A percentile compares a stretch with the other conserved stretches of the same genome.
These are phyloP conservation scores for Cardamine occulta DNA, from an alignment of 345 rosid genomes.

Conservation along the genomic window DNA sequence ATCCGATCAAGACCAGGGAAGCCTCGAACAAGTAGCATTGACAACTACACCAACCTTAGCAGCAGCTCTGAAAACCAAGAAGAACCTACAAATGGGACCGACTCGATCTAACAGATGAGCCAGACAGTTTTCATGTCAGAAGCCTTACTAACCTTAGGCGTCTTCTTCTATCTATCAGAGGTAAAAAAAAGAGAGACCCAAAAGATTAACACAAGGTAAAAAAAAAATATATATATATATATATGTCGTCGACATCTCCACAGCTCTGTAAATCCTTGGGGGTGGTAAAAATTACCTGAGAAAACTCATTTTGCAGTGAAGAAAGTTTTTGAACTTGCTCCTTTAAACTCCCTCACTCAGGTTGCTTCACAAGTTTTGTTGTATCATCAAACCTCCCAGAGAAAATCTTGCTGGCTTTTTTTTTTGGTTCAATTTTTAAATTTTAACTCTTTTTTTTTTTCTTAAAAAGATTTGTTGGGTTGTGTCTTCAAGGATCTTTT, in stretches of 20 bases:
- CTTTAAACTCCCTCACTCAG: constrained; percentile 32
- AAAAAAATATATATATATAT: neutral
- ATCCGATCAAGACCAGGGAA: constrained; percentile 74
- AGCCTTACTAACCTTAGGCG: constrained; percentile 43
- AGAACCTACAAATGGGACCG: constrained; percentile 44
- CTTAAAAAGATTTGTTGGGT: neutral
- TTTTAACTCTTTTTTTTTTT: neutral
- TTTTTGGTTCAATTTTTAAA: neutral
- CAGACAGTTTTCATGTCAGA: constrained; percentile 32
- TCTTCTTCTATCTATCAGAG: constrained; percentile 27
- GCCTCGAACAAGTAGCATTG: constrained; percentile 56
- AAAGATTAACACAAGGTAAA: constrained; percentile 38
- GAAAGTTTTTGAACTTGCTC: constrained; percentile 28
- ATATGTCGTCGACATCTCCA: constrained; percentile 23
- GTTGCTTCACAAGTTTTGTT: constrained; percentile 42
- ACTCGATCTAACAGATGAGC: constrained; percentile 38
- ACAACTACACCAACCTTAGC: constrained; percentile 52
- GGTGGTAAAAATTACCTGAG: constrained; percentile 4
- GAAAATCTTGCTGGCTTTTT: constrained; percentile 32
- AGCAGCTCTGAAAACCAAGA: constrained; percentile 58
- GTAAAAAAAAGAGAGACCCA: constrained; percentile 23
- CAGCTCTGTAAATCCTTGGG: constrained; percentile 38
- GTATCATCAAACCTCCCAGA: constrained; percentile 35
- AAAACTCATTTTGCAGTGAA: constrained; percentile 34
- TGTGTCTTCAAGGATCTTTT: constrained; percentile 25